Conservation (phyloP, 2,329 filamentous ascomycete species). For the Cladophialophora exuberans region DNA sequence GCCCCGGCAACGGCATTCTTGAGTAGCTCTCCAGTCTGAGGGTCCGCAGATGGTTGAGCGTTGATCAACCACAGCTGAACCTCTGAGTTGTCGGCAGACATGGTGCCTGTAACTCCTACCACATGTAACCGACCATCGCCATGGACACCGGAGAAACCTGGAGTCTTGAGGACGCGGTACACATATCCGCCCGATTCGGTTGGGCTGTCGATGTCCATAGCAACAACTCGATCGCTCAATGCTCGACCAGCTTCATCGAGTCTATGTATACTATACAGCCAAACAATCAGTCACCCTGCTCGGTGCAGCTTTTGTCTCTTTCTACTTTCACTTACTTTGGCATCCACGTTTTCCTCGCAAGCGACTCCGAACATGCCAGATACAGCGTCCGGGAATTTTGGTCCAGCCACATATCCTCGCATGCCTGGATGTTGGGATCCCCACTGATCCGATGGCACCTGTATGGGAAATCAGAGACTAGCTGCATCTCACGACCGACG, state of each 20-base stretch:
- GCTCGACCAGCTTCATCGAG: slow-evolving; percentile 33
- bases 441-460: slow-evolving; percentile 32
- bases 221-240: slow-evolving; percentile 35
- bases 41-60: slow-evolving; percentile 39
- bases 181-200: slow-evolving; percentile 15
- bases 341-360: slow-evolving; percentile 32
- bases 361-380: slow-evolving; percentile 34
- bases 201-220: slow-evolving; percentile 36
- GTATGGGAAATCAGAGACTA: slow-evolving; percentile 40
- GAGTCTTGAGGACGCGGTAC: slow-evolving; percentile 31
- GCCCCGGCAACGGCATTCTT: slow-evolving; percentile 38
- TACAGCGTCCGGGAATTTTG: slow-evolving; percentile 34
- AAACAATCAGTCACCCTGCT: not conserved
- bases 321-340: slow-evolving; percentile 35
- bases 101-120: slow-evolving; percentile 32
- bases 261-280: slow-evolving; percentile 21
- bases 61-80: slow-evolving; percentile 39
- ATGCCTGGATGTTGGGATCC: slow-evolving; percentile 37
- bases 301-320: too few relatives aligned
- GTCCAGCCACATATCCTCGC: slow-evolving; percentile 39
- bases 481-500: slow-evolving; percentile 36
- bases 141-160: slow-evolving; percentile 31
- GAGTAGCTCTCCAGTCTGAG: slow-evolving; percentile 36
- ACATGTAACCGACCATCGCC: slow-evolving; percentile 42
- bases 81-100: slow-evolving; percentile 25